These are phyloP conservation scores for Geranomyces variabilis DNA, from an alignment of 192 early-diverging fungal genomes.

Conservation along the genomic window DNA sequence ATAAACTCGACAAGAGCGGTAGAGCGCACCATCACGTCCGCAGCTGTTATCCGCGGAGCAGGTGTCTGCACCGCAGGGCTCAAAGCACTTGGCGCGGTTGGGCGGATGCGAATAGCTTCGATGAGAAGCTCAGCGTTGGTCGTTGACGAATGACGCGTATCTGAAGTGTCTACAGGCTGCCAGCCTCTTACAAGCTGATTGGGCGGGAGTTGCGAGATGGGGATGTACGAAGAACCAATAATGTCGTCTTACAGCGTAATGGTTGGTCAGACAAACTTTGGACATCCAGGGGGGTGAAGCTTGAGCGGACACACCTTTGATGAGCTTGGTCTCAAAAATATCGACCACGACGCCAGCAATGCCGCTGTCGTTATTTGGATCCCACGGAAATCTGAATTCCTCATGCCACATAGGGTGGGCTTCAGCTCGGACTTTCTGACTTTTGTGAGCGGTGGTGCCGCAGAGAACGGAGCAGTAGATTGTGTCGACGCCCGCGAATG, in stretches of 20 bases:
- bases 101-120: not conserved
- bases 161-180: constrained; percentile 40
- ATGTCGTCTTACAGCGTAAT: constrained; percentile 41
- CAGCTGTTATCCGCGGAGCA: not conserved
- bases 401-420: constrained; percentile 47
- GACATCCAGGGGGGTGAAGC: constrained; percentile 8
- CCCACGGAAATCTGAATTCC: constrained; percentile 36
- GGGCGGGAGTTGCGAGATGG: constrained; percentile 16
- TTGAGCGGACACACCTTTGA: too few relatives aligned
- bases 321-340: constrained; percentile 20
- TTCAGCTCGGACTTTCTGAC: constrained; percentile 33
- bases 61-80: not conserved
- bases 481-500: constrained; percentile 24
- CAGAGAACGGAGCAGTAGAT: constrained; percentile 36
- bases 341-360: constrained; percentile 37
- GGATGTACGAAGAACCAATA: constrained; percentile 38
- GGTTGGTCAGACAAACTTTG: too few relatives aligned
- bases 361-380: not conserved
- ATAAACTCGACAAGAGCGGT: constrained; percentile 38
- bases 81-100: not conserved
- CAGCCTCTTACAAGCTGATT: constrained; percentile 39
- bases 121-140: constrained; percentile 32
- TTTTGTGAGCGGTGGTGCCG: constrained; percentile 19
- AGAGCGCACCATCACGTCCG: constrained; percentile 16
- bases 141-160: constrained; percentile 10